Conservation (phyloP, 108 stramenopile species). For the Pinguiococcus pyrenoidosus region DNA sequence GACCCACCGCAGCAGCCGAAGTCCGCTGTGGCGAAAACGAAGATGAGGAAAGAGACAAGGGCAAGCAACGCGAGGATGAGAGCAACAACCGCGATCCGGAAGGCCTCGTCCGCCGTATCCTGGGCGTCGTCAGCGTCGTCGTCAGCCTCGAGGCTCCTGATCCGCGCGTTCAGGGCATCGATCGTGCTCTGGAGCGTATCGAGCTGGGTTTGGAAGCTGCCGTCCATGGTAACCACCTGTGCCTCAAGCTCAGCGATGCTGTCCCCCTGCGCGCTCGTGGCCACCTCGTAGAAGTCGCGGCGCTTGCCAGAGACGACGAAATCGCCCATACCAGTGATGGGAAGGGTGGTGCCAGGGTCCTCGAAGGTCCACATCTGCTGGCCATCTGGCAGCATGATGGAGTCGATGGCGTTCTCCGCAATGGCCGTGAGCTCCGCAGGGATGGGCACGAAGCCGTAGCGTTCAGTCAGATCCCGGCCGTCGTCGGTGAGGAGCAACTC, state of each 20-base stretch:
- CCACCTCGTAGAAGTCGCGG: no score
- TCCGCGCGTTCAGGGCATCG: no score
- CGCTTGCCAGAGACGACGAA: conserved; percentile 1
- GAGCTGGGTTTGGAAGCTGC: not conserved
- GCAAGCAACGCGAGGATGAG: not conserved
- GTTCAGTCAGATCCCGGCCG: not conserved
- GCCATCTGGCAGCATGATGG: not conserved
- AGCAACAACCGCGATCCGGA: not conserved
- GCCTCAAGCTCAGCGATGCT: not conserved
- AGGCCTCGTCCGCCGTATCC: not conserved
- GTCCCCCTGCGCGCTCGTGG: not conserved
- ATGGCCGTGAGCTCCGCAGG: not conserved
- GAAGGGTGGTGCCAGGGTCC: not conserved
- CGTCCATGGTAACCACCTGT: not conserved
- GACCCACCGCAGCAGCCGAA: no score
- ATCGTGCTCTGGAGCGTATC: no score
- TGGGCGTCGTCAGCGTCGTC: not conserved
- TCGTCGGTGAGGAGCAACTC: conserved; percentile 13
- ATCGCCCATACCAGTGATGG: not conserved
- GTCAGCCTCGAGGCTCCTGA: not conserved
- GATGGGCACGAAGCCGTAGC: conserved; percentile 1
- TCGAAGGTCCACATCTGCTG: not conserved
- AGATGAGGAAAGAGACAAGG: not conserved
- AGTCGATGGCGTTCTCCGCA: not conserved
- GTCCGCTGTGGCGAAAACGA: conserved; percentile 10